A percentile compares a stretch with the other conserved stretches of the same genome.
phyloP scores from a whole-genome alignment of 2,329 filamentous ascomycete genomes.

The Beauveria brongniartii region DNA sequence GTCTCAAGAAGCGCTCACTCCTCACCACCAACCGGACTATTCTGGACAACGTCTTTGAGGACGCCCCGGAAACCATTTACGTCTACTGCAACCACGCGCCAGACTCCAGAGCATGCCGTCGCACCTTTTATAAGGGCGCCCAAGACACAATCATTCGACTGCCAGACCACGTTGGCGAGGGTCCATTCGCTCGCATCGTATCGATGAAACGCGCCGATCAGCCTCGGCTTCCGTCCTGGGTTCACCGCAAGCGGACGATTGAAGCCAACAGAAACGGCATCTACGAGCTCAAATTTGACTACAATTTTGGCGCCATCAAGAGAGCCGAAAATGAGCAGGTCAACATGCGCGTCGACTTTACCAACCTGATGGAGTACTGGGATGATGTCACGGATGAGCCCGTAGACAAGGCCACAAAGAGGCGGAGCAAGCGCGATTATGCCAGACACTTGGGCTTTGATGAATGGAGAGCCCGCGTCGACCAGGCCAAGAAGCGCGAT shows the following conservation, averaged over 20 bases:
- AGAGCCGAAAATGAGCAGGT: slow-evolving; percentile 17
- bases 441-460: background rate
- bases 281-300: slow-evolving; percentile 25
- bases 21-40: slow-evolving; percentile 21
- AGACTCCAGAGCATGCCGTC: slow-evolving; percentile 15
- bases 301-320: slow-evolving; percentile 21
- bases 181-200: slow-evolving; percentile 20
- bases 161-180: slow-evolving; percentile 19
- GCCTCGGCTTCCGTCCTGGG: slow-evolving; percentile 9
- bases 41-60: slow-evolving; percentile 20
- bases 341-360: slow-evolving; percentile 27
- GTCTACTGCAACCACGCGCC: slow-evolving; percentile 22
- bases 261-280: slow-evolving; percentile 12
- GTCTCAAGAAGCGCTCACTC: slow-evolving; percentile 15
- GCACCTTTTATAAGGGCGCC: slow-evolving; percentile 15
- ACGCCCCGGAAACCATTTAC: slow-evolving; percentile 19
- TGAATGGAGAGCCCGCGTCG: background rate
- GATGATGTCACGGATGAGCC: slow-evolving; percentile 15
- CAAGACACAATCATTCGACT: slow-evolving; percentile 20
- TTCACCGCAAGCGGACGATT: background rate
- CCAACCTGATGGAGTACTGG: slow-evolving; percentile 26
- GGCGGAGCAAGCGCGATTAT: background rate
- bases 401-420: background rate
- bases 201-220: slow-evolving; percentile 13
- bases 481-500: background rate